Evolutionary conservation across 495 filamentous ascomycete genomes (phyloP).

Genomic region (Astrocystis sublimbata): DNA sequence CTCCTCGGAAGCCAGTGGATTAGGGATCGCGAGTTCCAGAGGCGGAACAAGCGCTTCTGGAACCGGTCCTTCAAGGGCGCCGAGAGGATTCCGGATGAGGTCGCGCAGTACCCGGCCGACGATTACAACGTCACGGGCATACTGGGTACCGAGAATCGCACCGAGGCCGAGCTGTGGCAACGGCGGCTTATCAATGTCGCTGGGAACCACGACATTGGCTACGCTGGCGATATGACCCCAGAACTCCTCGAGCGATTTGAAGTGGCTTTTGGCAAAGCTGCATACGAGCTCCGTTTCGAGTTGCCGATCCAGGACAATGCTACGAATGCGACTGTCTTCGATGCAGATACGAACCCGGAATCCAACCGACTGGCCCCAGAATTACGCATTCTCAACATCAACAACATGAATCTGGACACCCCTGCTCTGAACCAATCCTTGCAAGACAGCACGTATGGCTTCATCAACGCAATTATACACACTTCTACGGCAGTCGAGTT

Average conservation of each 20-base stretch:
- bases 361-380: constrained; percentile 54
- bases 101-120: constrained; percentile 49
- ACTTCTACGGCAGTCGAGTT: constrained; percentile 67
- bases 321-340: constrained; percentile 37
- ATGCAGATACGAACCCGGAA: constrained; percentile 32
- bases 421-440: constrained; percentile 66
- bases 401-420: constrained; percentile 87
- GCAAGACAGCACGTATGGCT: constrained; percentile 70
- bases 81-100: constrained; percentile 65
- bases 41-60: constrained; percentile 77
- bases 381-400: constrained; percentile 81
- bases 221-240: constrained; percentile 81
- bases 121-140: constrained; percentile 55
- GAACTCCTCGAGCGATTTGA: constrained; percentile 77
- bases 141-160: constrained; percentile 40
- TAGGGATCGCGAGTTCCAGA: constrained; percentile 75
- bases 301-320: constrained; percentile 44
- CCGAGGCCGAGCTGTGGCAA: constrained; percentile 61
- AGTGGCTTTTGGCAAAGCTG: constrained; percentile 74
- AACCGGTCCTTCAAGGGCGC: constrained; percentile 70
- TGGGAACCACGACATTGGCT: constrained; percentile 96
- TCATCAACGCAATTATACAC: constrained; percentile 71
- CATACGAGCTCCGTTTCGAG: constrained; percentile 82
- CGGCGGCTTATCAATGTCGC: constrained; percentile 80
- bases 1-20: constrained; percentile 97